Percentiles rank a stretch among this genome's conserved stretches.
Evolutionary conservation across 441 rosid genomes (phyloP).

Genomic region (Raphanus hybrid): DNA sequence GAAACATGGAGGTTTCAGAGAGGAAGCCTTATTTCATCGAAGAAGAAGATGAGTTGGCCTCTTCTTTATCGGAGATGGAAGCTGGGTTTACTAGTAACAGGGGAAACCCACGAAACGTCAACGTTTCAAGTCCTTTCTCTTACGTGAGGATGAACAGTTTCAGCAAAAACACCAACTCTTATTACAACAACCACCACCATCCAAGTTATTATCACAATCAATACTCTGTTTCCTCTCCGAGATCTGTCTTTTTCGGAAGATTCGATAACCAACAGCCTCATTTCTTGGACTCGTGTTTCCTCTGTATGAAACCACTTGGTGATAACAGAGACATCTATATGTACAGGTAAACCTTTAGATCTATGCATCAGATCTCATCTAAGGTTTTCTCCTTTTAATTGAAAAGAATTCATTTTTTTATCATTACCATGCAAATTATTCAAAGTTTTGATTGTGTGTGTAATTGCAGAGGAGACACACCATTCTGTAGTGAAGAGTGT

Average conservation of each 20-base stretch:
- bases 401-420: too few species aligned
- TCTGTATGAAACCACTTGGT: constrained; percentile 78
- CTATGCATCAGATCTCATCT: constrained; percentile 24
- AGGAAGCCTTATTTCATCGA: constrained; percentile 40
- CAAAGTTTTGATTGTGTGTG: neutral
- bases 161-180: constrained; percentile 22
- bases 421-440: constrained; percentile 3
- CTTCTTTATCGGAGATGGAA: constrained; percentile 41
- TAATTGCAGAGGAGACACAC: too few species aligned
- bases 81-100: constrained; percentile 35
- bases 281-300: constrained; percentile 76
- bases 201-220: constrained; percentile 33
- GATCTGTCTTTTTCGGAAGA: constrained; percentile 41
- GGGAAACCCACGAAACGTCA: neutral
- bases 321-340: constrained; percentile 79
- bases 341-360: constrained; percentile 67
- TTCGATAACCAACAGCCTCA: constrained; percentile 55
- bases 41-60: constrained; percentile 31
- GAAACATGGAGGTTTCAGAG: constrained; percentile 33
- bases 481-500: constrained; percentile 46
- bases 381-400: neutral
- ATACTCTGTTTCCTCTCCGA: constrained; percentile 38
- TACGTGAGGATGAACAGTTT: constrained; percentile 34
- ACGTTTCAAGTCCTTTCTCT: constrained; percentile 30
- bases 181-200: constrained; percentile 4